Evolutionary conservation across 139 green algal species (phyloP), one percentile per base, ranked within the genome.

Genomic region (Astrephomene gubernaculifera): DNA sequence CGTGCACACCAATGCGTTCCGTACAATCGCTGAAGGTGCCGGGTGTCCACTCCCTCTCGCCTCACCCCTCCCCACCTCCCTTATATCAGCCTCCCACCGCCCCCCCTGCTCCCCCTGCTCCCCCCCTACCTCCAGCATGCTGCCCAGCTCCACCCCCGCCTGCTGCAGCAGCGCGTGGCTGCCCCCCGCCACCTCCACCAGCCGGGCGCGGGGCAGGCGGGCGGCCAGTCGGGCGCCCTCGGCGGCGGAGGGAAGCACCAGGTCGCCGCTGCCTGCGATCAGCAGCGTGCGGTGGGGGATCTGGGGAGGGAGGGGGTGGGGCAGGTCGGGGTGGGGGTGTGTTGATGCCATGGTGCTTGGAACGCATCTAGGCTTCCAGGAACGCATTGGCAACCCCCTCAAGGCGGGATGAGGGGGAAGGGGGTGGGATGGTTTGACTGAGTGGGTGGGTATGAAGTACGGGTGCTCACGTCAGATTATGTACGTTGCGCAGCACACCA

Each of bases 81-180:
- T n/a, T n/a, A n/a, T n/a, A n/a, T n/a, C n/a, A n/a, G n/a, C n/a
- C 5, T 36, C 52, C n/a, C 36, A 33, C 49, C 33, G 41, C 22
- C 79, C 87, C 79, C 79, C 39, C 31, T 14, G 31, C n/a, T 19
- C n/a, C n/a, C n/a, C n/a, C n/a, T n/a, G n/a, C n/a, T n/a, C n/a
- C 41, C 69, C 35, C 35, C 35, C 52, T 35, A 81, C 73, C 73
- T 95, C 54, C 74, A 98, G 45, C 21, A 98, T 92, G 6, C 73
- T 38, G 0, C 87, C 76, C 67, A 98, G 81, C 70, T 96, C 87
- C 17, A 97, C 80, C n/a, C 92, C 91, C 0, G 87, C 90, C 86
- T 98, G 92, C 90, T 96, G 92, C 78, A 99, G 90, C 88, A 97
- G 75, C 1, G 95, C 95, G 87, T 98, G 96, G 57, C 89, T 93